Base-by-base conservation (phyloP, 2,329 filamentous ascomycete genomes). In the Aspergillus uvarum region DNA sequence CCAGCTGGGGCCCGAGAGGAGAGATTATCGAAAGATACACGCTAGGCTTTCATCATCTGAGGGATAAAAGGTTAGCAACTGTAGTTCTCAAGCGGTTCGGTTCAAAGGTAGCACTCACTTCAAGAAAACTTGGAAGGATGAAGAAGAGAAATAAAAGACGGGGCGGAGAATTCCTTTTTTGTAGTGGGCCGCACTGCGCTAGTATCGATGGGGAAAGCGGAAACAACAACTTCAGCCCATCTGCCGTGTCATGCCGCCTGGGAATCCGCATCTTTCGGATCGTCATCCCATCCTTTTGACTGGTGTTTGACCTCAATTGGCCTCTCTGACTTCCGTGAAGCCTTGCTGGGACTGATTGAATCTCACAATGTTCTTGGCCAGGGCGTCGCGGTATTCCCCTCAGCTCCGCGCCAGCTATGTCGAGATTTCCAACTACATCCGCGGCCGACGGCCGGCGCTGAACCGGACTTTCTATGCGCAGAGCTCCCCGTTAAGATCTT, bases 41-140 rank as follows among this genome's bases (percentile, higher is more conserved):
- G 87, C 91, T 89, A 88, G 87, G 91, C 91, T 96, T 96, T 99
- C 95, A 98, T 99, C 94, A 98, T 96, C 92, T 97, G 73, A 47
- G 29, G 52, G 11, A 26, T 10, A 2, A 2, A 2, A 35, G 32
- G 42, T 16, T 48, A 63, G 68, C 75, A 64, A 74, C 65, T 62
- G 22, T 56, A 53, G 49, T 60, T 26, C 49, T 56, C 31, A 12
- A 29, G 7, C 42, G 32, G 42, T 51, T 26, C 11, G 16, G 44
- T 8, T 29, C 59, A 67, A 62, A 64, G 64, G 66, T 59, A 61
- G 48, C 38, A 87, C 92, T 86, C 83, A 97, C 93, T 83, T 91
- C 86, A 89, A 88, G 89, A 96, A 96, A 96, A 97, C 93, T 91
- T 92, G 92, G 93, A 97, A 96, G 92, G 93, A 92, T 94, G 85